Evolutionary conservation across 2,329 filamentous ascomycete species (phyloP).

Genomic region (Erysiphe pulchra): DNA sequence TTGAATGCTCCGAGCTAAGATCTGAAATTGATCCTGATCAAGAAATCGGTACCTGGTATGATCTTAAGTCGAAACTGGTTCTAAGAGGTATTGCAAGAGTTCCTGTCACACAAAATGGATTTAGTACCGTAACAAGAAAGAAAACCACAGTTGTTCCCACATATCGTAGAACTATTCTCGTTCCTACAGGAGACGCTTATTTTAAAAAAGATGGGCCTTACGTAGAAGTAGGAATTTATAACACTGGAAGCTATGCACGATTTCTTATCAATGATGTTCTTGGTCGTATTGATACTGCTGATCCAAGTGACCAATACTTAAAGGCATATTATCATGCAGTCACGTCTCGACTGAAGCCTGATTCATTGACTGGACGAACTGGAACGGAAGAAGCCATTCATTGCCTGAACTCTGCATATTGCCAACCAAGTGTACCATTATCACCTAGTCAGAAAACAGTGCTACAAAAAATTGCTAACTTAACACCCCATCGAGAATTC

Average conservation of each 20-base stretch:
- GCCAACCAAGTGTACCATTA: slow-evolving; percentile 11
- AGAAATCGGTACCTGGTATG: slow-evolving; percentile 32
- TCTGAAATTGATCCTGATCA: slow-evolving; percentile 29
- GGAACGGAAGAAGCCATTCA: slow-evolving; percentile 33
- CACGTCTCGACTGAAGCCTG: slow-evolving; percentile 18
- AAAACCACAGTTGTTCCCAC: not conserved
- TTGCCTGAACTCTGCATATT: slow-evolving; percentile 22
- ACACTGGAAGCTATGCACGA: slow-evolving; percentile 17
- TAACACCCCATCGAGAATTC: slow-evolving; percentile 15
- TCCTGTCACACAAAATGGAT: not conserved
- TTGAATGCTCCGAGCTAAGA: slow-evolving; percentile 23
- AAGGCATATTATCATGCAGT: slow-evolving; percentile 3
- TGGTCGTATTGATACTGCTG: slow-evolving; percentile 23
- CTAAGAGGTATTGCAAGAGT: slow-evolving; percentile 19
- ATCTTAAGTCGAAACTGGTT: slow-evolving; percentile 30
- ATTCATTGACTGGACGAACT: slow-evolving; percentile 29
- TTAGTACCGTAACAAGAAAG: not conserved
- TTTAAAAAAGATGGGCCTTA: slow-evolving; percentile 17
- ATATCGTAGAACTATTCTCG: slow-evolving; percentile 16
- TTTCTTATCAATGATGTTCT: slow-evolving; percentile 28
- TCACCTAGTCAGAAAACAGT: not conserved
- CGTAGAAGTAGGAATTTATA: slow-evolving; percentile 16
- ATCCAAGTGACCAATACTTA: slow-evolving; percentile 2
- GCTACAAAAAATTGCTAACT: slow-evolving; percentile 2
- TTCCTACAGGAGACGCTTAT: slow-evolving; percentile 20